Conservation (phyloP, 768 basidiomycete genomes). For the Kwoniella dendrophila region DNA sequence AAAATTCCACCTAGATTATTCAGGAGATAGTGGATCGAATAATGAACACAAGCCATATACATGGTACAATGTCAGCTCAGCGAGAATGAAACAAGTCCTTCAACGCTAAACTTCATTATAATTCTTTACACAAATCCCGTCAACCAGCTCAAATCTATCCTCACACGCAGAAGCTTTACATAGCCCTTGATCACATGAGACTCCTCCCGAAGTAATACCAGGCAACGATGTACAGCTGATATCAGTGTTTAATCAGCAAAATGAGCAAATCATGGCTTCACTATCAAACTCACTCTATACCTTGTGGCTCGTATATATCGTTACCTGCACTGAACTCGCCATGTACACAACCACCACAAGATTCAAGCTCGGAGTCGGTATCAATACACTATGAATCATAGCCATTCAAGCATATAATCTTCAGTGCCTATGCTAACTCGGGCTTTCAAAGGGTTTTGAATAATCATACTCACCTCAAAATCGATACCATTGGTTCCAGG, state of each 20-base stretch:
- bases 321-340: background rate
- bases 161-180: conserved; percentile 12
- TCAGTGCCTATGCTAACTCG: too few species aligned
- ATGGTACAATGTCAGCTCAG: too few species aligned
- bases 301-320: background rate
- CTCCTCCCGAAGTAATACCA: conserved; percentile 3
- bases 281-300: conserved; percentile 8
- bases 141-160: background rate
- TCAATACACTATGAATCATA: conserved; percentile 5
- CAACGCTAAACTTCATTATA: too few species aligned
- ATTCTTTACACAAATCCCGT: background rate
- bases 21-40: too few species aligned
- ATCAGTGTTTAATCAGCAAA: background rate
- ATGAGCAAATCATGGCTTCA: background rate
- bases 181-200: background rate
- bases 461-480: conserved; percentile 4
- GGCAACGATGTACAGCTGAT: conserved; percentile 6
- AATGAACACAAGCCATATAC: too few species aligned
- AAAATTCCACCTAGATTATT: too few species aligned
- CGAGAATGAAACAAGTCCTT: too few species aligned
- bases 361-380: conserved; percentile 7
- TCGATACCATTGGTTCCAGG: background rate
- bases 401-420: background rate
- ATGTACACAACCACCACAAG: conserved; percentile 8
- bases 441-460: background rate